These are phyloP conservation scores for Athelia sp. DNA, from an alignment of 1,284 basidiomycete genomes.

Conservation along the genomic window DNA sequence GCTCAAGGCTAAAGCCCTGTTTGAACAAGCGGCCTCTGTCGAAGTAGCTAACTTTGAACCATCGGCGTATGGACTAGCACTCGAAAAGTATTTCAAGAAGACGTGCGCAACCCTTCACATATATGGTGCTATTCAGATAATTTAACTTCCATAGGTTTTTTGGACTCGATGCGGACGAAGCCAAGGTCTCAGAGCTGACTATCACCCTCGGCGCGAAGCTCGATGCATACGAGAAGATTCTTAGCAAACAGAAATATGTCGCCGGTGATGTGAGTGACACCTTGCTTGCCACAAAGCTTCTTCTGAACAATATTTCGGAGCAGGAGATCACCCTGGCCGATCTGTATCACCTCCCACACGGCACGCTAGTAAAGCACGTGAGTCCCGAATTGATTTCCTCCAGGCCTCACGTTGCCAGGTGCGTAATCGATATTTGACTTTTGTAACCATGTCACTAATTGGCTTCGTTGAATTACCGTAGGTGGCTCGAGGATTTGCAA, in stretches of 20 bases:
- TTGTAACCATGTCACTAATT: too few species aligned
- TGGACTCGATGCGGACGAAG: too few species aligned
- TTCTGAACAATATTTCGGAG: too few species aligned
- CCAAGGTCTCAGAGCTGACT: too few species aligned
- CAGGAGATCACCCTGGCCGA: conserved; percentile 18
- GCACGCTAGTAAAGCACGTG: conserved; percentile 31
- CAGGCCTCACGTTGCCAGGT: conserved; percentile 1
- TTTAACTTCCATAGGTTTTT: too few species aligned
- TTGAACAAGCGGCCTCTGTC: conserved; percentile 25
- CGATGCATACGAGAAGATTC: too few species aligned
- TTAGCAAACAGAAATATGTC: too few species aligned
- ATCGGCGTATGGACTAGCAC: not conserved
- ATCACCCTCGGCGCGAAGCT: too few species aligned
- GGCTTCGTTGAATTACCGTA: not conserved
- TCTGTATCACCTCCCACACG: conserved; percentile 17
- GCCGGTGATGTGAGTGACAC: too few species aligned
- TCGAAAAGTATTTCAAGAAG: conserved; percentile 14
- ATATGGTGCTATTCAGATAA: too few species aligned
- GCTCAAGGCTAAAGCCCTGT: conserved; percentile 22
- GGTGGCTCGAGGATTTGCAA: not conserved
- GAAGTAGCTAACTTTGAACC: conserved; percentile 27
- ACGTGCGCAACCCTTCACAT: not conserved
- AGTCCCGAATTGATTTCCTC: not conserved
- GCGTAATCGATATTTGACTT: not conserved
- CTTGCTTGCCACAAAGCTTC: too few species aligned